phyloP scores from a whole-genome alignment of 805 yeast species.

The Candida pini region DNA sequence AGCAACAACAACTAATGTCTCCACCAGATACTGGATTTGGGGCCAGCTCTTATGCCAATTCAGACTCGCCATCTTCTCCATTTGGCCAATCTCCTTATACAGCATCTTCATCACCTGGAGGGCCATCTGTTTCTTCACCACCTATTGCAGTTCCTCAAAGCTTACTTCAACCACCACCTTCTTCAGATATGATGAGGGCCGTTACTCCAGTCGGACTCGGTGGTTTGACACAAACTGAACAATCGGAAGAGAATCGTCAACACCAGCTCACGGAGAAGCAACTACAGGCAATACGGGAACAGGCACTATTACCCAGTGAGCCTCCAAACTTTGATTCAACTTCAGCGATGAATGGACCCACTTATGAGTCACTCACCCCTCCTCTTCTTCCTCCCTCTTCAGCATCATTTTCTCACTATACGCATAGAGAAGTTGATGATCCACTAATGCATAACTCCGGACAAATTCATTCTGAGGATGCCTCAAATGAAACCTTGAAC shows the following conservation, averaged over 20 bases:
- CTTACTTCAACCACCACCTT: conserved; percentile 3
- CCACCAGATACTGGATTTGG: conserved; percentile 3
- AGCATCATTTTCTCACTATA: neutral
- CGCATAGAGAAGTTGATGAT: no score
- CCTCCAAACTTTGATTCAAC: conserved; percentile 26
- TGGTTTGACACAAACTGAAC: neutral
- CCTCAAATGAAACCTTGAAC: no score
- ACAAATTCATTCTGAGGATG: no score
- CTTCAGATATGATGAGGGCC: conserved; percentile 6
- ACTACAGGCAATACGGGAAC: conserved; percentile 45
- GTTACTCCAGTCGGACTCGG: conserved; percentile 5
- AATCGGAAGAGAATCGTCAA: conserved; percentile 1
- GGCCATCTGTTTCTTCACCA: conserved; percentile 4
- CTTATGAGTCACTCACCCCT: no score
- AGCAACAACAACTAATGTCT: conserved; percentile 1
- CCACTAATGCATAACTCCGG: no score
- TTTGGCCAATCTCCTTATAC: neutral
- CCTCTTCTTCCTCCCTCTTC: conserved; percentile 9
- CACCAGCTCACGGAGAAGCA: conserved; percentile 51
- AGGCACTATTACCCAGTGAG: conserved; percentile 59
- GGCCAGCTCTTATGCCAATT: conserved; percentile 4
- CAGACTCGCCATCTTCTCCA: conserved; percentile 3
- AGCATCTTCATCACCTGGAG: conserved; percentile 1
- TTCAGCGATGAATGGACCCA: no score
- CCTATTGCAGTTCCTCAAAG: conserved; percentile 1